Base-by-base conservation (phyloP, 371 early-diverging fungal genomes). In the Apophysomyces variabilis region DNA sequence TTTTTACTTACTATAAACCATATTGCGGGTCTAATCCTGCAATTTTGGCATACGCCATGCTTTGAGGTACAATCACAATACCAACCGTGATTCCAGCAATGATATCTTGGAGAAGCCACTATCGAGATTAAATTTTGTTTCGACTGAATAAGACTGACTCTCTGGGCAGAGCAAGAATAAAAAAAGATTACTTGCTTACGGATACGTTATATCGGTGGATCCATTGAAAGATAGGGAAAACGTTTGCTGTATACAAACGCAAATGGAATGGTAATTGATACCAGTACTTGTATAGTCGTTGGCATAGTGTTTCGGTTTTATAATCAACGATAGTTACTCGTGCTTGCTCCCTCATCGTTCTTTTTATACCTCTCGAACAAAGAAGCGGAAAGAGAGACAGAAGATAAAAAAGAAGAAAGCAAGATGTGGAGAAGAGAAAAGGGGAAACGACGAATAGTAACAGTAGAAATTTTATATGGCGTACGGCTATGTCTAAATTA, bases 41-140 rank as follows among this genome's bases (percentile, higher is more conserved):
- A 13, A 96, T 75, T 73, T 90, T 93, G 37, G 97, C 90, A 67
- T 93, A 92, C 11, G 90, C 92, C 82, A 93, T 89, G 13, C 89
- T 84, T 72, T 96, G 96, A n/a, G 95, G 96, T 12, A 96, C 87
- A 12, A 93, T 85, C 7, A 96, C 84, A 37, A 92, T 80, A 5
- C 93, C 95, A 36, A 96, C 92, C 1, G 96, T 96, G 32, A 92
- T 57, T 16, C 96, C 97, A 6, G 96, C 94, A 61, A 97, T 85
- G 7, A 89, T 45, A 68, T 97, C 96, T 50, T 92, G 90, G 8
- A 87, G n/a, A 14, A 95, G 77, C 96, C 96, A 96, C 54, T 81
- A 56, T 45, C 46, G 16, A 45, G 1, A 26, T 41, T 41, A 41
- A 8, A 13, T 41, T 41, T 41, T 3, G 8, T 41, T 41, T 41